Conservation (phyloP, 805 yeast species). For the Metschnikowia chrysomelidarum region DNA sequence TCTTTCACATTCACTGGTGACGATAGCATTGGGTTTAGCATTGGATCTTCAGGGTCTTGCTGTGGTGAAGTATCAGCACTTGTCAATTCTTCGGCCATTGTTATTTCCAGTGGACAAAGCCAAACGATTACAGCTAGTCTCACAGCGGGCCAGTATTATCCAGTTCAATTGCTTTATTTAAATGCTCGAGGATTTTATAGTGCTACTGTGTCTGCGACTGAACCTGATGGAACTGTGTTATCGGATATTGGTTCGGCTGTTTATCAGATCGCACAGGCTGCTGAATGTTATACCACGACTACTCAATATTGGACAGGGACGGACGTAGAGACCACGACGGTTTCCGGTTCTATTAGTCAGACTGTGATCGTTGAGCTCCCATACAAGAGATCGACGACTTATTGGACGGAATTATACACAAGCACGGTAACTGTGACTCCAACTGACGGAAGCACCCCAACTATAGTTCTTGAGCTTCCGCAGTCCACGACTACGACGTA, state of each 20-base stretch:
- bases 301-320: constrained; percentile 17
- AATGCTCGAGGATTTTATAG: constrained; percentile 10
- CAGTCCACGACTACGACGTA: constrained; percentile 1
- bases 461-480: constrained; percentile 5
- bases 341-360: not conserved
- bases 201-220: constrained; percentile 9
- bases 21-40: constrained; percentile 7
- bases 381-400: constrained; percentile 1
- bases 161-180: not conserved
- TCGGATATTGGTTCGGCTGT: constrained; percentile 6
- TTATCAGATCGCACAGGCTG: constrained; percentile 8
- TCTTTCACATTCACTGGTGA: constrained; percentile 11
- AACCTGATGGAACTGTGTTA: constrained; percentile 7
- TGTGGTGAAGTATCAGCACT: not conserved
- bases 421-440: constrained; percentile 11
- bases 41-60: not conserved
- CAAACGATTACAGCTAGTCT: not conserved
- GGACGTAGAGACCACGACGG: constrained; percentile 15
- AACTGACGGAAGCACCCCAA: constrained; percentile 6
- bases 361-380: constrained; percentile 14
- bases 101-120: not conserved
- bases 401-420: constrained; percentile 1
- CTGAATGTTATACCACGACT: constrained; percentile 7
- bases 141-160: not conserved
- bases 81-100: not conserved